Evolutionary conservation across 257 asterid species (phyloP).

Genomic region (Capsicum chinense): DNA sequence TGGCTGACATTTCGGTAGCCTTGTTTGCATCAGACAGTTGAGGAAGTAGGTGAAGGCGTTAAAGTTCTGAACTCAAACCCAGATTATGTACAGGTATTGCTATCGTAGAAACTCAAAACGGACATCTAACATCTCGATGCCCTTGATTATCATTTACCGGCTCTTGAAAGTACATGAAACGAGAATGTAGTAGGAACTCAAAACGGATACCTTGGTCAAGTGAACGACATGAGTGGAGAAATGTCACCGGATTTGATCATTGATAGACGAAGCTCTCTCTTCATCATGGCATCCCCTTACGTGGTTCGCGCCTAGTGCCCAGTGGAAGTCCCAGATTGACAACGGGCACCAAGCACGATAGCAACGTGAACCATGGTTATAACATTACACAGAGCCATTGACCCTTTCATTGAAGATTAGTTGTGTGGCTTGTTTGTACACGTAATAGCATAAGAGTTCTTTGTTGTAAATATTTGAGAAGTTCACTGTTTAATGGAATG

Average conservation of each 20-base stretch:
- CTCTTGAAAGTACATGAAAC: not conserved
- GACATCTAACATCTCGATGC: not conserved
- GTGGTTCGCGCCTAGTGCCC: not conserved
- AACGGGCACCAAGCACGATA: not conserved
- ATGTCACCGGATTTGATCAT: not conserved
- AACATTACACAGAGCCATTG: conserved; percentile 29
- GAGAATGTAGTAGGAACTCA: conserved; percentile 25
- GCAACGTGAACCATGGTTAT: conserved; percentile 10
- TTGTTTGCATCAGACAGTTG: conserved; percentile 50
- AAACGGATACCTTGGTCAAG: not conserved
- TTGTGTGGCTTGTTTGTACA: conserved; percentile 33
- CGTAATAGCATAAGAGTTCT: not conserved
- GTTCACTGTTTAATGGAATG: not conserved
- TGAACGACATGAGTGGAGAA: not conserved
- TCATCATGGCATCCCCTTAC: not conserved
- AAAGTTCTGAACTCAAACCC: not conserved
- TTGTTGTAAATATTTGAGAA: not conserved
- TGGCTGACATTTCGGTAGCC: conserved; percentile 59
- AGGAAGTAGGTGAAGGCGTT: conserved; percentile 37
- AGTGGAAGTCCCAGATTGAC: not conserved
- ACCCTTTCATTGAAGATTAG: conserved; percentile 48
- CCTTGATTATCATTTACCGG: not conserved
- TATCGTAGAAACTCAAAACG: conserved; percentile 25
- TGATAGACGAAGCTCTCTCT: not conserved
- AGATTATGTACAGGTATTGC: not conserved